These are phyloP conservation scores for Diatrype stigma DNA, from an alignment of 2,329 filamentous ascomycete species.

Conservation along the genomic window DNA sequence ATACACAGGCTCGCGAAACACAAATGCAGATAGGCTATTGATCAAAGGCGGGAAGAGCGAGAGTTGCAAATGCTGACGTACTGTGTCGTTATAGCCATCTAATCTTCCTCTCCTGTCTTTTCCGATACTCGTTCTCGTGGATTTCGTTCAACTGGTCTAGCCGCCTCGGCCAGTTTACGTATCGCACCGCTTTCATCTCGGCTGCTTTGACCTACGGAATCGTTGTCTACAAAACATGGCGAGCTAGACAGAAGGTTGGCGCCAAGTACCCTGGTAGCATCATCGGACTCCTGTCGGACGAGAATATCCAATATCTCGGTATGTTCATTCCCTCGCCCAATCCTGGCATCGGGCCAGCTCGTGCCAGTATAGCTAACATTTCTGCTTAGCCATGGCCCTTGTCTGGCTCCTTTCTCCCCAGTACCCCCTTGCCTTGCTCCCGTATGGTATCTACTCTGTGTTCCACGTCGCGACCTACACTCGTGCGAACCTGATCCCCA, in stretches of 20 bases:
- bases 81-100: slow-evolving; percentile 63
- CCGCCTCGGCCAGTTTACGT: slow-evolving; percentile 73
- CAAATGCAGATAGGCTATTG: background rate
- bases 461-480: slow-evolving; percentile 98
- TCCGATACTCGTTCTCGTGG: slow-evolving; percentile 82
- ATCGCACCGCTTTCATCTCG: slow-evolving; percentile 85
- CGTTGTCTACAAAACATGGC: slow-evolving; percentile 96
- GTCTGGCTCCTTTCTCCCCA: slow-evolving; percentile 93
- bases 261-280: slow-evolving; percentile 57
- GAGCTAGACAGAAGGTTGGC: slow-evolving; percentile 74
- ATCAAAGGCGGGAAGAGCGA: background rate
- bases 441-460: slow-evolving; percentile 93
- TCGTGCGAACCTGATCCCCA: slow-evolving; percentile 87
- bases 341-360: slow-evolving; percentile 6
- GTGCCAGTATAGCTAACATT: slow-evolving; percentile 1
- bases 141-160: slow-evolving; percentile 84
- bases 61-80: slow-evolving; percentile 10
- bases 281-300: slow-evolving; percentile 70
- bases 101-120: slow-evolving; percentile 74
- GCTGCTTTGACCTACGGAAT: slow-evolving; percentile 94
- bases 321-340: slow-evolving; percentile 35
- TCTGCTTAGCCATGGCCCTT: slow-evolving; percentile 68
- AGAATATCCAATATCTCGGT: slow-evolving; percentile 98
- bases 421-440: slow-evolving; percentile 83
- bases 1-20: background rate